Evolutionary conservation across 495 filamentous ascomycete genomes (phyloP), one percentile per base, ranked within the genome.

Genomic region (Aspergillus biplanus): DNA sequence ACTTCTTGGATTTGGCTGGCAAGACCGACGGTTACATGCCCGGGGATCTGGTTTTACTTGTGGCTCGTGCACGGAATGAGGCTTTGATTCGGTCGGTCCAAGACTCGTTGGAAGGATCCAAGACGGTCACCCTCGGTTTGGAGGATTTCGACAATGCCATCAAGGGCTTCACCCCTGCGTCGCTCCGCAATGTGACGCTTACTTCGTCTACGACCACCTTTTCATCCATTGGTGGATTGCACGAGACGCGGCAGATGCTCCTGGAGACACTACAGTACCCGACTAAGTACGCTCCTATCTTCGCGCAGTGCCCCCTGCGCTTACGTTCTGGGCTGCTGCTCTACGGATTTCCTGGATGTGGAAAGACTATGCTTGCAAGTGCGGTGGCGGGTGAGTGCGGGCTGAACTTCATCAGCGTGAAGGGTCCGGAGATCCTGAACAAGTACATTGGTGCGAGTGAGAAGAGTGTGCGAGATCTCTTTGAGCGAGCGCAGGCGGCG

Each of bases 21-120:
- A 87, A 91, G 68, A 98, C 93, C 0, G 95, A 99, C 68, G 95
- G 95, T 4, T 99, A 97, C 73, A 97, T 97, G 92, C 95, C 95
- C 0, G 95, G 93, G 4, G 95, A 99, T 74, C 82, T 99, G 50
- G 86, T 90, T 15, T 81, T 97, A 0, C 86, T 97, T 27, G 88
- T 96, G 35, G 87, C 91, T 50, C 87, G 95, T 58, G 95, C 95
- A 12, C 86, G 94, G 50, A 96, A 89, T 70, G 95, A 98, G 77
- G 91, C 93, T 11, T 81, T 98, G 1, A 95, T 97, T 58, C 87
- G 93, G 13, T 87, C 88, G 31, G 76, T 82, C 21, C 74, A 78
- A 31, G 76, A 79, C 56, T 46, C 73, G 39, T 59, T 61, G 18
- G 61, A 72, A 56, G 70, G 73, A 52, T 70, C 65, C 16, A 75